Evolutionary conservation across 208 protist species (phyloP), one percentile per base, ranked within the genome.

Genomic region (Leishmania lainsoni): DNA sequence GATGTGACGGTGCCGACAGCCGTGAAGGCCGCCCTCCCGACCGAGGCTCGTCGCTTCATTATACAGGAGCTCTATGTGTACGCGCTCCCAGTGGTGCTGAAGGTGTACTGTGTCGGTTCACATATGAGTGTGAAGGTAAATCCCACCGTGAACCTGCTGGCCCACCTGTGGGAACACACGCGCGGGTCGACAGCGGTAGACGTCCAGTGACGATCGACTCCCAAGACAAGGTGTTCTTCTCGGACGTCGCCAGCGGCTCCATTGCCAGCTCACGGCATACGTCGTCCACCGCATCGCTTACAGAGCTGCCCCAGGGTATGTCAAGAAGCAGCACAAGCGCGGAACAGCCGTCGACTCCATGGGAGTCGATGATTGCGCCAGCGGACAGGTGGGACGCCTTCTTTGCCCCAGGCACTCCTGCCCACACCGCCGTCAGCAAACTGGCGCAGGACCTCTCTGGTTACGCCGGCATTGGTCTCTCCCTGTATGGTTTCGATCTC

Each of bases 401-500:
- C 81, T 87, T 97, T 35, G 81, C 90, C 20, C 80, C 84, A 17
- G 93, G 90, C 66, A 90, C 89, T 10, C 75, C 84, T 2, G 85
- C 86, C 26, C 83, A 90, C 79, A 77, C 56, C 6, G 68, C 79
- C n/a, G 86, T 95, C 49, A 76, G 69, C 51, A 71, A 78, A 14
- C 80, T 95, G 22, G 90, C 91, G 8, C 51, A 83, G n/a, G 65
- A 84, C 35, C 78, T 96, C 59, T 79, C 85, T 48, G 71, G 71
- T 22, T 42, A 80, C 39, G 80, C 71, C 65, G 83, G 81, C 39
- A 81, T 95, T n/a, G 76, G 84, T 3, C 86, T 97, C 29, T 86
- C 86, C 29, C 83, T 97, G 16, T 95, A 92, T 83, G 94, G 94
- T 42, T 95, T 97, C 75, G 94, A 97, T 76, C 77, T 97, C n/a